Percentiles rank a stretch among this genome's conserved stretches.
phyloP scores from a whole-genome alignment of 139 green algal genomes.

The Zygnema circumcarinatum region DNA sequence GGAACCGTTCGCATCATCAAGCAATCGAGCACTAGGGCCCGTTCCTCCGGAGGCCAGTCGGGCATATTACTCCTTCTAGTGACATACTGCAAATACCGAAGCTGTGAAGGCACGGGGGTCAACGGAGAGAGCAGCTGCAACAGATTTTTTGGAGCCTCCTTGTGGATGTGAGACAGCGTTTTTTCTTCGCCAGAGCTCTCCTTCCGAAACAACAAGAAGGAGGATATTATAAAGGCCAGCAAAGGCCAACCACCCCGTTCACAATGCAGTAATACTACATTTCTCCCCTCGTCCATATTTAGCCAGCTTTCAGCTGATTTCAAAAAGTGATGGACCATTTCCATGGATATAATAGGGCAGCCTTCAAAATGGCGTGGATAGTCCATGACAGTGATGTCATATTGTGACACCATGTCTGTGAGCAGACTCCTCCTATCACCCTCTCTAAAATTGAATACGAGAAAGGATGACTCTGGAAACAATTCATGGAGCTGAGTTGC shows the following conservation, averaged over 20 bases:
- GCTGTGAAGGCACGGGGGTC: conserved; percentile 41
- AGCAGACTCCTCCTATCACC: conserved; percentile 43
- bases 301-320: conserved; percentile 50
- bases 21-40: conserved; percentile 48
- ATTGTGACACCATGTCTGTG: conserved; percentile 18
- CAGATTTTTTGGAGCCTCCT: conserved; percentile 40
- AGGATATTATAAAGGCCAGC: conserved; percentile 56
- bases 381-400: conserved; percentile 58
- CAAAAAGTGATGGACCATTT: conserved; percentile 52
- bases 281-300: conserved; percentile 44
- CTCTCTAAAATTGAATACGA: conserved; percentile 62
- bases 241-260: conserved; percentile 52
- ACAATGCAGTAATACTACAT: conserved; percentile 55
- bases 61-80: conserved; percentile 13
- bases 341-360: conserved; percentile 56
- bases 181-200: conserved; percentile 23
- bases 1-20: conserved; percentile 58
- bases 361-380: conserved; percentile 53
- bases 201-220: conserved; percentile 40
- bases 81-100: conserved; percentile 49
- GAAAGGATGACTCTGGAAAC: conserved; percentile 27
- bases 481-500: conserved; percentile 42
- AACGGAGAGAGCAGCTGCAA: conserved; percentile 45
- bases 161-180: conserved; percentile 37
- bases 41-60: conserved; percentile 44